Base-by-base conservation (phyloP, 495 filamentous ascomycete species). In the Penicillium cinerascens region DNA sequence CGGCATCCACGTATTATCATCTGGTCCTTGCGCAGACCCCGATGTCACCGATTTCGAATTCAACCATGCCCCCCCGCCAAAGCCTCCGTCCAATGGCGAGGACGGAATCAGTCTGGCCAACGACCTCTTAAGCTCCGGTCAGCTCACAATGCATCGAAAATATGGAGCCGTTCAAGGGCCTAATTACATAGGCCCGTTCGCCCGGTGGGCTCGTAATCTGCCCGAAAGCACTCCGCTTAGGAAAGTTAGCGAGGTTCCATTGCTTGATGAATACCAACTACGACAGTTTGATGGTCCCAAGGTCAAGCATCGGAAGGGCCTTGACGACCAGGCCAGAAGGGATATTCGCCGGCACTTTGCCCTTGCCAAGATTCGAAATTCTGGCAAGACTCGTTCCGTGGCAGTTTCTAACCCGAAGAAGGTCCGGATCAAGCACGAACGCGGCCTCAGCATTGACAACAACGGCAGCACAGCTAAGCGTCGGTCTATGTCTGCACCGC, bases 1-100 rank as follows among this genome's bases (percentile, higher is more conserved):
- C 21, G 82, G 82, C 0, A 71, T 96, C 7, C 86, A 87, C 51
- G 60, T 93, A 0, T 66, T 95, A 0, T 81, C 80, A 9, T 67
- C 70, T 27, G 72, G 65, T 5, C 63, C 73, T 8, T 69, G 42
- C 23, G 50, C 58, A 3, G 53, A 67, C 18, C 50, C 52, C 6
- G 47, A 57, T n/a, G 42, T 49, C 3, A 35, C 44, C 6, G 22
- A 56, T 9, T 63, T 73, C 21, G 41, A 53, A 2, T 68, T 63
- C 26, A 55, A 64, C 35, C 11, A 35, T n/a, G 63, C 66, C 6
- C 37, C 29, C 6, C 9, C 11, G 29, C 29, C 53, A n/a, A 38
- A 68, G 15, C 17, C 42, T 6, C 4, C 44, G 18, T 43, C 40
- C 13, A 23, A 49, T 8, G 58, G 64, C n/a, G 26, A 47, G 0